A percentile compares a stretch with the other conserved stretches of the same genome.
Evolutionary conservation across 805 yeast species (phyloP).

Genomic region (Ogataea haglerorum): DNA sequence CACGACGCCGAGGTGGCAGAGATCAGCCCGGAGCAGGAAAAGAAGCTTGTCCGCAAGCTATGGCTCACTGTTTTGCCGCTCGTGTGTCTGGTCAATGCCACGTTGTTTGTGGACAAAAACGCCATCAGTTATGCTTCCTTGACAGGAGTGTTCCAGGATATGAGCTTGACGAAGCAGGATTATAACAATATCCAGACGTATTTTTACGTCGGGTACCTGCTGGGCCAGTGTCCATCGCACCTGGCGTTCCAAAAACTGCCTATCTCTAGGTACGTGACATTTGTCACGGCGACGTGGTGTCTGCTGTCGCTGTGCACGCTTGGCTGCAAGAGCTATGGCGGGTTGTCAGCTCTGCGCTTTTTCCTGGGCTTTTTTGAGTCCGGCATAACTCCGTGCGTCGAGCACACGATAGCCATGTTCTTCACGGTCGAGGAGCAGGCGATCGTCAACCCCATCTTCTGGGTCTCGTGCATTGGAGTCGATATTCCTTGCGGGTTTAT

Average conservation of each 20-base stretch:
- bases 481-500: conserved; percentile 38
- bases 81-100: conserved; percentile 37
- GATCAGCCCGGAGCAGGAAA: conserved; percentile 42
- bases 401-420: conserved; percentile 37
- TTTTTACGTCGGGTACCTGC: conserved; percentile 46
- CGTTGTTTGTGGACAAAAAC: conserved; percentile 52
- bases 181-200: conserved; percentile 46
- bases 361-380: conserved; percentile 36
- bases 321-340: conserved; percentile 26
- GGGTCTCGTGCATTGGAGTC: conserved; percentile 43
- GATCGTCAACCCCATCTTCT: conserved; percentile 49
- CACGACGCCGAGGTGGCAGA: conserved; percentile 29
- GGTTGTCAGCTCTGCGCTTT: conserved; percentile 34
- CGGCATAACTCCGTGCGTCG: conserved; percentile 19
- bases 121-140: conserved; percentile 47
- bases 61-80: conserved; percentile 35
- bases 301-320: conserved; percentile 9
- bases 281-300: conserved; percentile 5
- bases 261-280: conserved; percentile 13
- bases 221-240: conserved; percentile 43
- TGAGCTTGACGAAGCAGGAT: conserved; percentile 38
- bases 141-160: conserved; percentile 44
- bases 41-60: conserved; percentile 37
- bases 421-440: conserved; percentile 41
- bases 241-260: conserved; percentile 39